A percentile compares a stretch with the other conserved stretches of the same genome.
Evolutionary conservation across 306 rosid genomes (phyloP).

Genomic region (Notholithocarpus densiflorus): DNA sequence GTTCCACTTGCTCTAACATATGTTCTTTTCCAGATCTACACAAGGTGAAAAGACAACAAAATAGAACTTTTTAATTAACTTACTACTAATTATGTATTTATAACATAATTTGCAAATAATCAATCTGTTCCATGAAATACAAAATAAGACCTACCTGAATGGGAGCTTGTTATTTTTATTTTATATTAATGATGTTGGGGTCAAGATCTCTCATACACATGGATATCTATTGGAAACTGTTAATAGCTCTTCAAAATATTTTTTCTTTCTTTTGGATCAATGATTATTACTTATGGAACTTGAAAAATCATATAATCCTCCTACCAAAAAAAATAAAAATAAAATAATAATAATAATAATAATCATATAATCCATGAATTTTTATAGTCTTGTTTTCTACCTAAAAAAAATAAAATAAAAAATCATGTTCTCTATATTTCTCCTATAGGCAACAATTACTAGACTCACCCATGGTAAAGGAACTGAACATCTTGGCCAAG

Average conservation of each 20-base stretch:
- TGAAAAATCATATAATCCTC: neutral
- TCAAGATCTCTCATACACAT: neutral
- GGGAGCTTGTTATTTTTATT: neutral
- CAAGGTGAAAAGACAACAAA: neutral
- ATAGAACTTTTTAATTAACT: neutral
- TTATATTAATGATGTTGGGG: neutral
- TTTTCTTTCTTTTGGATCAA: neutral
- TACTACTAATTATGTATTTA: neutral
- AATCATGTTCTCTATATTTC: neutral
- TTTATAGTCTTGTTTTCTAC: too few species aligned
- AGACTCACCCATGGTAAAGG: conserved; percentile 80
- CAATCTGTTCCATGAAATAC: neutral
- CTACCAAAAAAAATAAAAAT: too few species aligned
- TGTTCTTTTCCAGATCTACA: conserved; percentile 4
- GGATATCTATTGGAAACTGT: neutral
- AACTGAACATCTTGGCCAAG: conserved; percentile 97
- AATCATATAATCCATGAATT: too few species aligned
- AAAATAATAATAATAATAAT: too few species aligned
- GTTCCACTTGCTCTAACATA: neutral
- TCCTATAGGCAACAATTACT: neutral
- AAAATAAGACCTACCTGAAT: neutral
- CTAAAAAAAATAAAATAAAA: too few species aligned
- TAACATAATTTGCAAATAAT: neutral
- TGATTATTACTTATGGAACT: neutral
- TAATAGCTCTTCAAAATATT: neutral